These are phyloP conservation scores for Agaricus subrufescens DNA, from an alignment of 768 basidiomycete species.

Conservation along the genomic window DNA sequence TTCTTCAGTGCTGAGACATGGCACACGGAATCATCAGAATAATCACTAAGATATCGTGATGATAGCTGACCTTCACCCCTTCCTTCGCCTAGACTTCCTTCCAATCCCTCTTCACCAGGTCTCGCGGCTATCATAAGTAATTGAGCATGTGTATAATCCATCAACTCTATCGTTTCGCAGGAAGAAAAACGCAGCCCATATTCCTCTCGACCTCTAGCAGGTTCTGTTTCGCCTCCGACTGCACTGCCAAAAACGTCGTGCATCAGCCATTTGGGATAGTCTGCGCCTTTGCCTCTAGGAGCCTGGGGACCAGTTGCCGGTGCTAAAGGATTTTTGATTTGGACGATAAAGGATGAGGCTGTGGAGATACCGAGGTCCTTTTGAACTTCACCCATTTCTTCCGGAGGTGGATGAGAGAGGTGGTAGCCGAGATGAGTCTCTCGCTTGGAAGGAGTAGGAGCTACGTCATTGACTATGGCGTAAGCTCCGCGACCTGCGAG, in stretches of 20 bases:
- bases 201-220: conserved; percentile 33
- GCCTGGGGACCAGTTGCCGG: conserved; percentile 31
- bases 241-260: conserved; percentile 39
- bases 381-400: conserved; percentile 50
- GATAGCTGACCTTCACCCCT: conserved; percentile 41
- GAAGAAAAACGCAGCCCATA: conserved; percentile 49
- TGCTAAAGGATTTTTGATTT: conserved; percentile 58
- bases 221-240: conserved; percentile 8
- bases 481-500: conserved; percentile 57
- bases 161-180: conserved; percentile 44
- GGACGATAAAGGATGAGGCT: conserved; percentile 51
- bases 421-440: conserved; percentile 56
- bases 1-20: conserved; percentile 31
- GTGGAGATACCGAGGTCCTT: conserved; percentile 46
- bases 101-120: conserved; percentile 41
- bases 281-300: conserved; percentile 27
- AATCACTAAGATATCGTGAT: not conserved
- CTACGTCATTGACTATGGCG: conserved; percentile 49
- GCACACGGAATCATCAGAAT: not conserved
- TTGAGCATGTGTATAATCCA: conserved; percentile 53
- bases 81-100: conserved; percentile 45
- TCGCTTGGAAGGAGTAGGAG: conserved; percentile 36
- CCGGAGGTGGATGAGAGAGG: conserved; percentile 46
- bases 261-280: conserved; percentile 46
- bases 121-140: conserved; percentile 50